phyloP scores from a whole-genome alignment of 176 grass and related monocot species.

The Triticum aestivum region DNA sequence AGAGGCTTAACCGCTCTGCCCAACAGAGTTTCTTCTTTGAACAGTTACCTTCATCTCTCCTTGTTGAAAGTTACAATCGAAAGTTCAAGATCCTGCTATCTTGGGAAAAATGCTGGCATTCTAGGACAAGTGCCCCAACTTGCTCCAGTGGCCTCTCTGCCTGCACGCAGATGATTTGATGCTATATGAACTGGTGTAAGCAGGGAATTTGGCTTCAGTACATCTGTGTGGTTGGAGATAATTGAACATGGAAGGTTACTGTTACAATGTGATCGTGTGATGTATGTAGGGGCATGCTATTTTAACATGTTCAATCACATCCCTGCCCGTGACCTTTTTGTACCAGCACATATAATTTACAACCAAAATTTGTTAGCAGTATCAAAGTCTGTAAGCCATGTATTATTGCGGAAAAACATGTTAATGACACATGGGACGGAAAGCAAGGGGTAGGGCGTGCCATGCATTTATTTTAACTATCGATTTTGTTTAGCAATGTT shows the following conservation, averaged over 20 bases:
- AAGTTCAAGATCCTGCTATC: not conserved
- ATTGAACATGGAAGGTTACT: constrained; percentile 21
- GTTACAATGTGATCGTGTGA: not conserved
- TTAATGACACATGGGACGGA: not conserved
- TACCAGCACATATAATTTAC: not conserved
- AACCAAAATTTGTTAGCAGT: not conserved
- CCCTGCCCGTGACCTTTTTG: constrained; percentile 6
- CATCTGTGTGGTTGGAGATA: constrained; percentile 5
- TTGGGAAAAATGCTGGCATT: not conserved
- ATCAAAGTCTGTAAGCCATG: not conserved
- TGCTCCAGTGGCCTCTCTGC: not conserved
- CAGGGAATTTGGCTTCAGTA: not conserved
- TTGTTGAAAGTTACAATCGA: not conserved
- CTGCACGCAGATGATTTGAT: not conserved
- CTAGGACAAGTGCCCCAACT: not conserved
- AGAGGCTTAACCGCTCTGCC: not conserved
- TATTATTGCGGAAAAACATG: not conserved
- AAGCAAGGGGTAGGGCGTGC: not conserved
- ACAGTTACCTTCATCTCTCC: not conserved
- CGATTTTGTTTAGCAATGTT: not conserved
- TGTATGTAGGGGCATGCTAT: constrained; percentile 1
- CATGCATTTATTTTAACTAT: not conserved
- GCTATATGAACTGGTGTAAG: not conserved
- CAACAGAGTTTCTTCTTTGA: not conserved
- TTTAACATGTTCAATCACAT: constrained; percentile 4